Base-by-base conservation (phyloP, 2,329 filamentous ascomycete genomes). In the Escovopsis sp. region DNA sequence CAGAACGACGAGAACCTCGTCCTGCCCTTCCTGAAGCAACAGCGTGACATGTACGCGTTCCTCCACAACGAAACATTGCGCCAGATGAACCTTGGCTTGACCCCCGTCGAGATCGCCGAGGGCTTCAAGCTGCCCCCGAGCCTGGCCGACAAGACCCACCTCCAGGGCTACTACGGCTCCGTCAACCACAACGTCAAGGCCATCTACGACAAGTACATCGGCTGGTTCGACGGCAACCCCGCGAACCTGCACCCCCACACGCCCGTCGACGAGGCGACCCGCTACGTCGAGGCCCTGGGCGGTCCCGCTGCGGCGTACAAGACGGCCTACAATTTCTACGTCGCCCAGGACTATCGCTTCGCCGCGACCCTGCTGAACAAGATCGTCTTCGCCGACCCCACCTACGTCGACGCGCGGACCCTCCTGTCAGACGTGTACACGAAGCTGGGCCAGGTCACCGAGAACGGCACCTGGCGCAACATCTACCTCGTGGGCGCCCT, bases 11-110 rank as follows among this genome's bases (percentile, higher is more conserved):
- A 16, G 21, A 31, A 36, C 31, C 23, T 41, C 2, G 36, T 55
- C 13, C 36, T 47, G 5, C 31, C 35, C 1, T 47, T 48, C 14
- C 39, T 63, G 0, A 39, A 46, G 0, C 42, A 55, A 31, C 60
- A 62, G 40, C 41, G 59, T n/a, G 57, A 61, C 39, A 36, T 57
- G 13, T 62, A 62, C 37, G 55, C 43, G 1, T 61, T 56, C 33
- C 18, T 62, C 11, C 54, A 62, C 40, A 52, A 62, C 33, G 54
- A 63, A 39, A 61, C 59, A 0, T 38, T 62, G 7, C 50, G 57
- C 2, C 42, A 54, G 44, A 48, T 62, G 41, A 62, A 62, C 35
- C 26, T 42, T 10, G 59, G 58, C 2, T 32, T 49, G 40, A 58
- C 49, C 1, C 54, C 55, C 1, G 40, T 48, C 7, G 58, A 62